phyloP scores from a whole-genome alignment of 495 filamentous ascomycete species.

The Penicillium mononematosum region DNA sequence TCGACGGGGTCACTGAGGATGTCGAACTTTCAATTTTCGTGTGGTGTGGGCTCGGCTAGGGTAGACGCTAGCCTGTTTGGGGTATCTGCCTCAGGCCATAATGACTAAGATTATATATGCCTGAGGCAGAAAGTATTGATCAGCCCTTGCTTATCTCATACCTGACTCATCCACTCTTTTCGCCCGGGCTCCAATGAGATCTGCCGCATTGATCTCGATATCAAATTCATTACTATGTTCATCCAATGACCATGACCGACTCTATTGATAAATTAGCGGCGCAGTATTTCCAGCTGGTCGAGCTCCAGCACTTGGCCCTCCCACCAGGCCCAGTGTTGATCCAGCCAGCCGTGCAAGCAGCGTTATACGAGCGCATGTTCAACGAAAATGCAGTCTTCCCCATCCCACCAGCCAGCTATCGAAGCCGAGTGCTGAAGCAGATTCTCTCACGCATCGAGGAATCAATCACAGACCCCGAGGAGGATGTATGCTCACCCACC shows the following conservation, averaged over 20 bases:
- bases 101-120: not conserved
- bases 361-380: constrained; percentile 65
- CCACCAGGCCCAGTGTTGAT: constrained; percentile 54
- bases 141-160: constrained; percentile 9
- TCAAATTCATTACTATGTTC: constrained; percentile 9
- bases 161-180: constrained; percentile 1
- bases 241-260: constrained; percentile 14
- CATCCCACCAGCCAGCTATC: constrained; percentile 65
- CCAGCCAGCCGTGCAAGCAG: constrained; percentile 54
- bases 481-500: constrained; percentile 65
- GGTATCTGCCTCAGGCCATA: constrained; percentile 1
- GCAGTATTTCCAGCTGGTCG: constrained; percentile 68
- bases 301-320: constrained; percentile 54
- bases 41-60: constrained; percentile 50
- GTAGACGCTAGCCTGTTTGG: constrained; percentile 30
- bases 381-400: constrained; percentile 48
- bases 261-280: constrained; percentile 32
- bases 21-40: constrained; percentile 42
- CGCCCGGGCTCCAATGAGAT: constrained; percentile 9
- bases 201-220: constrained; percentile 8
- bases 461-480: constrained; percentile 70
- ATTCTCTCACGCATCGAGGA: constrained; percentile 64
- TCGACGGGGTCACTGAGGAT: constrained; percentile 28
- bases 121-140: not conserved
- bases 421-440: constrained; percentile 68